phyloP scores from a whole-genome alignment of 148 eudicot genomes.

The Chenopodium quinoa region DNA sequence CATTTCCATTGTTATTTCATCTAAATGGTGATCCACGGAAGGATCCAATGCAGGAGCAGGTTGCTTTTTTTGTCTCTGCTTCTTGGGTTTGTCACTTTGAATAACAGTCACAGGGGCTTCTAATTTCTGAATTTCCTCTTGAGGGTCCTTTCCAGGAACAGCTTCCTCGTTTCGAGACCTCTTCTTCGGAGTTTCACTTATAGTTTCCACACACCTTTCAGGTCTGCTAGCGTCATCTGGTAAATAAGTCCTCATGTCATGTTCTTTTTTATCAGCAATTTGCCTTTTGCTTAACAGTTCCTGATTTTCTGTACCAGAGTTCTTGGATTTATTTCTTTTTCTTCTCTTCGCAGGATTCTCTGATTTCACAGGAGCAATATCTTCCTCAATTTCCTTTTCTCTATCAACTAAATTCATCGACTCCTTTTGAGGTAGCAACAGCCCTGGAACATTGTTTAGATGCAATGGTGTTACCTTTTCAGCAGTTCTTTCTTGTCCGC shows the following conservation, averaged over 20 bases:
- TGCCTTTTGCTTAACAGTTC: constrained; percentile 24
- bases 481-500: constrained; percentile 4
- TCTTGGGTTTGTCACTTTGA: constrained; percentile 25
- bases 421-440: constrained; percentile 11
- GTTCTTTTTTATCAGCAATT: constrained; percentile 22
- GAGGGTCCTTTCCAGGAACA: not conserved
- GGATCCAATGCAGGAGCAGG: constrained; percentile 16
- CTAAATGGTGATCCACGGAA: constrained; percentile 18
- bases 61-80: constrained; percentile 20
- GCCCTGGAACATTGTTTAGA: not conserved
- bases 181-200: not conserved
- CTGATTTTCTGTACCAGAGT: constrained; percentile 24
- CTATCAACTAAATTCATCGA: not conserved
- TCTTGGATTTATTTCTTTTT: constrained; percentile 39
- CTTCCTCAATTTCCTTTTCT: not conserved
- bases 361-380: not conserved
- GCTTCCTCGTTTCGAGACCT: constrained; percentile 24
- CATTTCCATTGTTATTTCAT: constrained; percentile 17
- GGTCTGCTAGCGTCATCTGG: not conserved
- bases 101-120: not conserved
- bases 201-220: not conserved
- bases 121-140: constrained; percentile 3
- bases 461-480: not conserved
- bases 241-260: not conserved
- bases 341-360: constrained; percentile 33